These are phyloP conservation scores for Sporothrix pseudoabietina DNA, from an alignment of 2,329 filamentous ascomycete species.

Conservation along the genomic window DNA sequence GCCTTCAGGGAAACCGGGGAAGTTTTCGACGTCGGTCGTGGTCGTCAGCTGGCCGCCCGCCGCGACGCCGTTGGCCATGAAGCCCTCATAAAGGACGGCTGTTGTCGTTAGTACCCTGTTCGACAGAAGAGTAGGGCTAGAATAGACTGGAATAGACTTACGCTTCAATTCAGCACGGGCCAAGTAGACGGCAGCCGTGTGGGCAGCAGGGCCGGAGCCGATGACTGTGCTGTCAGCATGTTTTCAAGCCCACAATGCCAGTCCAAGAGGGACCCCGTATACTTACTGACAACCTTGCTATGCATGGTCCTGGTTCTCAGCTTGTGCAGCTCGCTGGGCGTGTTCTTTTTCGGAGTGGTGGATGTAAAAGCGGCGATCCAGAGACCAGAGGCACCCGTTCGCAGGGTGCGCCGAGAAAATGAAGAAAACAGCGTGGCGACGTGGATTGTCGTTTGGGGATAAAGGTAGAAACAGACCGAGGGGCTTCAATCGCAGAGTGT, in stretches of 20 bases:
- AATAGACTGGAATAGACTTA: constrained; percentile 43
- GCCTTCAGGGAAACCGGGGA: constrained; percentile 86
- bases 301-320: constrained; percentile 70
- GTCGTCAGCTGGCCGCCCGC: constrained; percentile 96
- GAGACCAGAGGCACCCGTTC: constrained; percentile 72
- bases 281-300: constrained; percentile 83
- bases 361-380: constrained; percentile 71
- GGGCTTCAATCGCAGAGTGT: background rate
- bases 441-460: background rate
- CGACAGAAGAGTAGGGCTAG: background rate
- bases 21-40: constrained; percentile 98
- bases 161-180: constrained; percentile 90
- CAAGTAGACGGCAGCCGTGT: constrained; percentile 96
- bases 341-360: constrained; percentile 59
- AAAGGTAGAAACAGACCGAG: no score
- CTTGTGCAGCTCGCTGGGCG: constrained; percentile 43
- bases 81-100: constrained; percentile 94
- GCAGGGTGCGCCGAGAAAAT: constrained; percentile 72
- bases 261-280: background rate
- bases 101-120: constrained; percentile 18
- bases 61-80: constrained; percentile 95
- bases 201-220: constrained; percentile 94
- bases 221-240: constrained; percentile 56
- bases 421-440: constrained; percentile 91
- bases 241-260: background rate